Base-by-base conservation (phyloP, 805 yeast genomes). In the Kazachstania psychrophila region DNA sequence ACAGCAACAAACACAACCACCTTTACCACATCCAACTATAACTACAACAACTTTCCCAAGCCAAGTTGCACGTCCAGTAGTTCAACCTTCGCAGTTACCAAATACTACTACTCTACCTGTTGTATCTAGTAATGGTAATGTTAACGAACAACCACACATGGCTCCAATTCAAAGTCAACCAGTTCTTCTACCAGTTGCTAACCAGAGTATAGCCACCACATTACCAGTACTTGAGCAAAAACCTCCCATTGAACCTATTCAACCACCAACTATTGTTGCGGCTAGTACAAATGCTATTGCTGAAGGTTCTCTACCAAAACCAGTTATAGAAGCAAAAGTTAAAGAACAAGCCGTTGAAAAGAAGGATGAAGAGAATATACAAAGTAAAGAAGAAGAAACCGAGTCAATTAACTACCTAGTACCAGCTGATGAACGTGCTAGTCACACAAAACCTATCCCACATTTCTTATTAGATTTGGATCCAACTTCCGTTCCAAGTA, bases 381-480 rank as follows among this genome's bases (percentile, higher is more conserved):
- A 10, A 10, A 22, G 7, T 22, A 16, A 28, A 6, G 8, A 46
- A 2, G 42, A 46, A 47, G 51, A 18, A 39, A 44, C 14, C 40
- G 33, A 13, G 54, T n/a, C n/a, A n/a, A n/a, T n/a, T n/a, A 49
- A 54, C 16, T 61, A 63, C 37, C 42, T 64, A 22, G 69, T 65
- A 19, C 69, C 69, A 33, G 58, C 48, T 19, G 46, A 48, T 17
- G 66, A 60, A 41, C 58, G 66, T 38, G 64, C 69, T 13, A 43
- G 55, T 12, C 87, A 79, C 56, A 71, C 73, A 39, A 81, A 82
- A 57, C 84, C 79, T 44, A 77, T 80, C 42, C 94, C 94, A 10
- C 84, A 83, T n/a, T 82, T 80, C 52, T 70, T 82, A 54, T 63
- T 75, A 28, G 94, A 84, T 54, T 70, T 86, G 54, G 96, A 87